Conservation (phyloP, 495 filamentous ascomycete genomes). For the Penicillium coffeae region DNA sequence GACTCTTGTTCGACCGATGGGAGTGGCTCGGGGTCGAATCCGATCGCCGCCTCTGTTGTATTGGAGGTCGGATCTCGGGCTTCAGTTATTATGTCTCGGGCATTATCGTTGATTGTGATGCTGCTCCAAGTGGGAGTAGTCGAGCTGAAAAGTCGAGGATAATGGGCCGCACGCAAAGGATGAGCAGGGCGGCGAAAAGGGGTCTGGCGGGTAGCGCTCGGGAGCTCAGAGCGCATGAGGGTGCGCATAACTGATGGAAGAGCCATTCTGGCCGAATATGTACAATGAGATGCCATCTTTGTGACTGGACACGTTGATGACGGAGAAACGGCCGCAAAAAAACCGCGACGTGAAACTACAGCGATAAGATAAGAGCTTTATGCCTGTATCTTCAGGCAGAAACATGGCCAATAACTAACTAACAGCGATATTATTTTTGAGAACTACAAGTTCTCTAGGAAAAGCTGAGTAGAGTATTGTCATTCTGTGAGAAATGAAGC, state of each 20-base stretch:
- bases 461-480: no score
- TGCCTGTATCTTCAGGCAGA: neutral
- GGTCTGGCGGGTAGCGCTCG: conserved; percentile 3
- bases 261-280: conserved; percentile 21
- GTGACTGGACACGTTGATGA: neutral
- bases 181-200: neutral
- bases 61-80: neutral
- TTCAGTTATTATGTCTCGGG: neutral
- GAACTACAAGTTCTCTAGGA: no score
- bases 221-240: conserved; percentile 22
- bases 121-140: neutral
- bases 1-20: neutral
- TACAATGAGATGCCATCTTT: conserved; percentile 13
- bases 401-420: no score
- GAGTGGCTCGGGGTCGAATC: neutral
- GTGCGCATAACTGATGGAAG: conserved; percentile 21
- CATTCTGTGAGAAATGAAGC: no score
- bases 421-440: no score
- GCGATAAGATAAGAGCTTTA: neutral
- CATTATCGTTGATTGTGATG: neutral
- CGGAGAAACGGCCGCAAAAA: neutral
- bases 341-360: neutral
- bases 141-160: conserved; percentile 15
- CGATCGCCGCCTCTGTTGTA: neutral
- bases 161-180: neutral